A percentile compares a stretch with the other conserved stretches of the same genome.
phyloP scores from a whole-genome alignment of 1,139 yeast species.

The Hyphopichia khmerensis region DNA sequence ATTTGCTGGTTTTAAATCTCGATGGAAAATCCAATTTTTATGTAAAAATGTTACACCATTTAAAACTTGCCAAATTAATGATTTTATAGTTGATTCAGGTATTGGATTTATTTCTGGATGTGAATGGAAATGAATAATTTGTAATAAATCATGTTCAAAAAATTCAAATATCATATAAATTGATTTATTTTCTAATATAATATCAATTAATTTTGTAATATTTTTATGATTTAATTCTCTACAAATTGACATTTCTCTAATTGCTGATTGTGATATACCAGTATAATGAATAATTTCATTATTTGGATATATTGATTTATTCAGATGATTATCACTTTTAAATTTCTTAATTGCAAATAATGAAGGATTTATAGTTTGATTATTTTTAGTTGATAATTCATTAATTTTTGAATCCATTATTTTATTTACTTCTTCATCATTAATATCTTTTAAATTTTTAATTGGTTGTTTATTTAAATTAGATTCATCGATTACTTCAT shows the following conservation, averaged over 20 bases:
- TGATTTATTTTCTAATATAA: slow-evolving; percentile 84
- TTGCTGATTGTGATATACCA: slow-evolving; percentile 95
- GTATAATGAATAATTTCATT: slow-evolving; percentile 83
- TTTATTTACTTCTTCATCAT: slow-evolving; percentile 1
- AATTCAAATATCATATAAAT: slow-evolving; percentile 94
- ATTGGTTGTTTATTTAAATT: too few species aligned
- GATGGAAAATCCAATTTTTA: slow-evolving; percentile 92
- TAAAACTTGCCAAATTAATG: slow-evolving; percentile 86
- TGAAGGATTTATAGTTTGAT: slow-evolving; percentile 1
- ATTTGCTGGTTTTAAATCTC: slow-evolving; percentile 96
- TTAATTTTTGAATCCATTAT: slow-evolving; percentile 2
- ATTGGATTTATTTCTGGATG: slow-evolving; percentile 83
- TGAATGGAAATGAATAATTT: slow-evolving; percentile 89
- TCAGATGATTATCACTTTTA: slow-evolving; percentile 80
- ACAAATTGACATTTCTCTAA: slow-evolving; percentile 93
- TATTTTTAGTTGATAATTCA: slow-evolving; percentile 1
- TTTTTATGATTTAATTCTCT: slow-evolving; percentile 81
- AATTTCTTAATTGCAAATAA: slow-evolving; percentile 89
- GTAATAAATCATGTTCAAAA: slow-evolving; percentile 93
- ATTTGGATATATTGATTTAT: slow-evolving; percentile 28
- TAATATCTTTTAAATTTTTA: neutral
- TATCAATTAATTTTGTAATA: slow-evolving; percentile 76
- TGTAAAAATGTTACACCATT: slow-evolving; percentile 91
- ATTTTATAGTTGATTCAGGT: slow-evolving; percentile 74
- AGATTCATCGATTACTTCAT: too few species aligned